Conservation (phyloP, 495 filamentous ascomycete species). For the Trichoderma erinaceum region DNA sequence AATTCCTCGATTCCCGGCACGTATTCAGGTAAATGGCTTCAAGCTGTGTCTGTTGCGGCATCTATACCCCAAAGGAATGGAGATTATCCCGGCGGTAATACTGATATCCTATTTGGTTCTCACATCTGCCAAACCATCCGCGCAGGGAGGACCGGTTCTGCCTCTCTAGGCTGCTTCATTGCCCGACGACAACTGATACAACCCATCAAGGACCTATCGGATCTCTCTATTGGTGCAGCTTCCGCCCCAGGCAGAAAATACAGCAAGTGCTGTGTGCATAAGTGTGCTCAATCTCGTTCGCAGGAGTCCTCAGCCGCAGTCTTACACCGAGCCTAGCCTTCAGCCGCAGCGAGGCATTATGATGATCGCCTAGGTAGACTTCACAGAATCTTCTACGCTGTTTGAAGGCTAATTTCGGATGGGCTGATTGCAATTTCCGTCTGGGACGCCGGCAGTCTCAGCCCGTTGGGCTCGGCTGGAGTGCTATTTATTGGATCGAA, state of each 20-base stretch:
- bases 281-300: not conserved
- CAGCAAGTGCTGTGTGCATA: slow-evolving; percentile 2
- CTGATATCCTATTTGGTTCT: no score
- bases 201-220: not conserved
- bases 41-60: no score
- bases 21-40: no score
- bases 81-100: no score
- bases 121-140: no score
- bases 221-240: not conserved
- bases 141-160: no score
- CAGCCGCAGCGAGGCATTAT: not conserved
- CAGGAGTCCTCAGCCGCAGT: not conserved
- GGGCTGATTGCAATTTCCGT: not conserved
- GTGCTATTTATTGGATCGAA: not conserved
- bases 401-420: not conserved
- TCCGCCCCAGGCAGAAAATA: not conserved
- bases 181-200: not conserved
- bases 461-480: not conserved
- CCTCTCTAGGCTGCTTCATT: not conserved
- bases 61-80: no score
- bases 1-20: no score
- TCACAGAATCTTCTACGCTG: not conserved
- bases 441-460: not conserved
- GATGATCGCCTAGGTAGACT: not conserved
- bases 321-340: not conserved